Base-by-base conservation (phyloP, 495 filamentous ascomycete species). In the Tuber brumale region DNA sequence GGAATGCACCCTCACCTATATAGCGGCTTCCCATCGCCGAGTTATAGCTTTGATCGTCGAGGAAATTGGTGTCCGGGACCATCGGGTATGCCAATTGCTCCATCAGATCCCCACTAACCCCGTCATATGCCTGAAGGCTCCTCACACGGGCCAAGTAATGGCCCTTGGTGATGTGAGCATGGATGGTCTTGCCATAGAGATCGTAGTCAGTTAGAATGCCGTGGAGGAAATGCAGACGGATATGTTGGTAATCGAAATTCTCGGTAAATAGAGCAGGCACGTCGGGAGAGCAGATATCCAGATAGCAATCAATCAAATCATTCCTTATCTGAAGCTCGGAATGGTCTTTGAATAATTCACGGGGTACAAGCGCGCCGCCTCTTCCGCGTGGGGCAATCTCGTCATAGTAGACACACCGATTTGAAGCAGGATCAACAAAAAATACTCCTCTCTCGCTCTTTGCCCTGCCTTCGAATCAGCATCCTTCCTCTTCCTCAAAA, bases 221-320 rank as follows among this genome's bases (percentile, higher is more conserved):
- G 78, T 93, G 91, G 41, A 99, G 83, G 80, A 97, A 98, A 81
- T 97, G 93, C 78, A 90, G 91, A 74, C 95, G 89, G 12, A 95
- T 92, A 6, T 92, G 86, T 81, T 97, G 92, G 85, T 95, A 97
- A 85, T 99, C 95, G 84, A 99, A 99, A 82, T 93, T 96, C 82
- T 99, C 95, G 10, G 93, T 94, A 93, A 95, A 99, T 75, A 97
- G 85, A 43, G 94, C 94, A 69, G 98, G 87, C 31, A 97, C 93
- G 80, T 98, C 95, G 0, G 94, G 94, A 0, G 96, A 97, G 84
- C 96, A 99, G 77, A 99, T 98, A 82, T 99, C 95, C 83, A 99
- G 95, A 74, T 91, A 92, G 81, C 93, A 95, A 85, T 99, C 96
- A 74, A 97, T 92, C 72, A 99, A 85, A 80, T 99, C 95, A 70